Evolutionary conservation across 2,329 filamentous ascomycete genomes (phyloP), one percentile per base, ranked within the genome.

Genomic region (Pyrenophora teres): DNA sequence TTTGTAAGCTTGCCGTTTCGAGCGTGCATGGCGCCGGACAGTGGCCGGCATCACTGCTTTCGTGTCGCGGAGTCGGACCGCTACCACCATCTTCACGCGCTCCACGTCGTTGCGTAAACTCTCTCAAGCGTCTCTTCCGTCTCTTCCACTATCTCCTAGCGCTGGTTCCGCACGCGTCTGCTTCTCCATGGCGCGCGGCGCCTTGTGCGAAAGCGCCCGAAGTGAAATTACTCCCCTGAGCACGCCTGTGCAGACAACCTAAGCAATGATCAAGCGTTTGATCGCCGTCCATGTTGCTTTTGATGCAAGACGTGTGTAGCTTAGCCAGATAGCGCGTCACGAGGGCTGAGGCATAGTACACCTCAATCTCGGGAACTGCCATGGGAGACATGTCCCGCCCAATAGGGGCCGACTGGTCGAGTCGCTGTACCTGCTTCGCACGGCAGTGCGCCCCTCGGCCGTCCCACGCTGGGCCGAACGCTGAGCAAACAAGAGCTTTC

Each of bases 251-350:
- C 62, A 56, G 33, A 50, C 51, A 50, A 54, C 50, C 62, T 60
- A 67, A 69, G 68, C 68, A 71, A 61, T 69, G 65, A 60, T 57
- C 67, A 70, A 60, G 69, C 68, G 70, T 73, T 72, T 72, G 70
- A 73, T 73, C 70, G 68, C 69, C 70, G 64, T 67, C 60, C 57
- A 65, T 57, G 54, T 67, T 67, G 56, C 60, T 65, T 67, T 64
- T 63, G 56, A 38, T 54, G 50, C 42, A 38, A 50, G 37, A 41
- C 51, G 41, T 46, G 41, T 46, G 54, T 51, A 63, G 60, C 60
- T 60, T 65, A 60, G 58, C 63, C 60, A 66, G 54, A 65, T 44
- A 56, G 60, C 59, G 47, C 52, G 59, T 61, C 57, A 60, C 58
- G 54, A 62, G 23, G 23, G 63, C 57, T 54, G 55, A 54, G 36